Base-by-base conservation (phyloP, 2,329 filamentous ascomycete species). In the Arthrobotrys conoides region DNA sequence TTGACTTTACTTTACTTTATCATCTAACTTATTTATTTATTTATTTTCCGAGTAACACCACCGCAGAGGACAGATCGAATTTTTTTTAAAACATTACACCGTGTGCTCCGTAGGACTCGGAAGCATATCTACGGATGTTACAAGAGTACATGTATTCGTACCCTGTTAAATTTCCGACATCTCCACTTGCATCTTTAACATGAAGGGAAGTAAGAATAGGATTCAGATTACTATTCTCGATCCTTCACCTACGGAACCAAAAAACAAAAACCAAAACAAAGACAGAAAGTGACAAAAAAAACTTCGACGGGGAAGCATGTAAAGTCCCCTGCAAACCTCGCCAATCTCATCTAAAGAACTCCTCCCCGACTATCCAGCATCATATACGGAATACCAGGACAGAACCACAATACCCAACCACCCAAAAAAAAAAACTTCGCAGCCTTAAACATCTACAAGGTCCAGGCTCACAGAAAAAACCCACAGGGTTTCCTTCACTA, bases 391-490 rank as follows among this genome's bases (percentile, higher is more conserved):
- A 6, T 30, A 30, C 48, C 48, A 24, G n/a, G 20, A 27, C 22
- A 33, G 27, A 53, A 33, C 6, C 3, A 55, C 14, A 8, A 16
- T 8, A 10, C 51, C 51, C 24, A 30, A 18, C 51, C 51, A 55
- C 27, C 22, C 24, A 38, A 38, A 38, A 38, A 38, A 38, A 38
- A 38, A 55, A 55, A 51, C 48, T 16, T 53, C 51, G 51, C 51
- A 55, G 27, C 51, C 51, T 55, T 33, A 55, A 55, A 55, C 51
- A 55, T 33, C 51, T 18, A 55, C 51, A n/a, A 55, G 51, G 51
- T 30, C 27, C 48, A n/a, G 38, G 38, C 16, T 41, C 12, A n/a
- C n/a, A n/a, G n/a, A 38, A 38, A 4, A 49, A 24, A 12, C 20
- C 8, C 20, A 49, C 48, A 53, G 24, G 49, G 22, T n/a, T 53